Evolutionary conservation across 2,329 filamentous ascomycete genomes (phyloP), one percentile per base, ranked within the genome.

Genomic region (Monosporascus ibericus): DNA sequence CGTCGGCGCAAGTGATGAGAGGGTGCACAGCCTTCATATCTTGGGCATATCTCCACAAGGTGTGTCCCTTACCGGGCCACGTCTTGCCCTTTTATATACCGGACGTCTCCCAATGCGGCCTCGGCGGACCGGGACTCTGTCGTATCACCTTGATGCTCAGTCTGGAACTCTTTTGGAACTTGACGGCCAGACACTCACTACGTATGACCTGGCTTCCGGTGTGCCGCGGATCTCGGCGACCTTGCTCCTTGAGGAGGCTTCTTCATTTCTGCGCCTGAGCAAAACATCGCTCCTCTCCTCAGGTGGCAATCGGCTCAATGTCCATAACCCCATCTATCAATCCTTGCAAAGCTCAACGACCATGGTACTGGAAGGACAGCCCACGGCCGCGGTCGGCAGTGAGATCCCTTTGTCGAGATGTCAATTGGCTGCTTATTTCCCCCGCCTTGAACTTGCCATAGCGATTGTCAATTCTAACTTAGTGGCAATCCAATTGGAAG

Each of bases 311-410:
- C 74, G 76, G 0, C 78, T 87, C 40, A 76, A 73, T 42, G 74
- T 89, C 15, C 87, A 86, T 65, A 90, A 90, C 67, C 81, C 86
- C 36, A 81, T 85, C 54, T 91, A 84, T 65, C 79, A 73, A 30
- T 83, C 81, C 7, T 64, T 82, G n/a, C 81, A 84, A 59, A 77
- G 77, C 34, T 76, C 74, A 14, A 65, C 74, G 5, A 56, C 70
- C 2, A 56, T 79, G 48, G 72, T 80, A 48, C 59, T 76, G n/a
- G 72, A 72, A 0, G 69, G 69, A n/a, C 63, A 72, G 46, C 48
- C 52, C 30, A 53, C 48, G 63, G 66, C 44, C 30, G 65, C 55
- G 67, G 74, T 63, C 61, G 58, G 63, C 62, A 73, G 65, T 50
- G 53, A 44, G 11, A n/a, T 51, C 14, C 44, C 49, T 46, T 36